Conservation (phyloP, 192 early-diverging fungal species). For the Linnemannia elongata region DNA sequence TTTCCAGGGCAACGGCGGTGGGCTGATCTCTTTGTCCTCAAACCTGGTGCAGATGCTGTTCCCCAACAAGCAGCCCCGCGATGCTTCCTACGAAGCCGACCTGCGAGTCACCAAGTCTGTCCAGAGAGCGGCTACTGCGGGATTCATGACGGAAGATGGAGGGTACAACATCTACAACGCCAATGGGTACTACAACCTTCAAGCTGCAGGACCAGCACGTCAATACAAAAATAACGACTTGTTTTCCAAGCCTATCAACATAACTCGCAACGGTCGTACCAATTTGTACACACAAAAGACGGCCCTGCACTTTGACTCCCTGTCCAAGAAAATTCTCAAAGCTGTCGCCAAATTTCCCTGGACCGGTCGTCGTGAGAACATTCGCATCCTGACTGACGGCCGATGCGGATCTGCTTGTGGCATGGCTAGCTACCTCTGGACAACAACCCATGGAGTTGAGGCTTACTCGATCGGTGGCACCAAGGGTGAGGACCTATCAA, state of each 20-base stretch:
- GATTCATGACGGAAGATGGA: neutral
- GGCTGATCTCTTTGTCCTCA: slow-evolving; percentile 10
- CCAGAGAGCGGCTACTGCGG: neutral
- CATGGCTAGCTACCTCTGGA: neutral
- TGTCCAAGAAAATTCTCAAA: neutral
- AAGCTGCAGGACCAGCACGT: neutral
- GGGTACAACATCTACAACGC: slow-evolving; percentile 8
- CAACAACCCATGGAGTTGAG: neutral
- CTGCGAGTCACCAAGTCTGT: neutral
- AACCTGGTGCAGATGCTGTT: slow-evolving; percentile 23
- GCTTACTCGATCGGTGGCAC: slow-evolving; percentile 21
- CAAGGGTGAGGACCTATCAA: neutral
- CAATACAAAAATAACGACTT: slow-evolving; percentile 6
- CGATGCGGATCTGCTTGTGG: slow-evolving; percentile 31
- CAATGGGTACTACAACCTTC: neutral
- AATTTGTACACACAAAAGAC: slow-evolving; percentile 3
- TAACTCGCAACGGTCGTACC: slow-evolving; percentile 13
- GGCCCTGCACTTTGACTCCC: neutral
- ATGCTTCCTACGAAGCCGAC: slow-evolving; percentile 5
- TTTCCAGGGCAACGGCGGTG: slow-evolving; percentile 35
- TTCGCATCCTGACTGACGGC: slow-evolving; percentile 22
- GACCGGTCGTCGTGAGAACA: slow-evolving; percentile 15
- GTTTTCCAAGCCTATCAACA: neutral
- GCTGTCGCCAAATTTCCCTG: slow-evolving; percentile 1
- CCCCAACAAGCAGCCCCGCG: neutral